Base-by-base conservation (phyloP, 352 stramenopile genomes). In the Globisporangium spiculum region DNA sequence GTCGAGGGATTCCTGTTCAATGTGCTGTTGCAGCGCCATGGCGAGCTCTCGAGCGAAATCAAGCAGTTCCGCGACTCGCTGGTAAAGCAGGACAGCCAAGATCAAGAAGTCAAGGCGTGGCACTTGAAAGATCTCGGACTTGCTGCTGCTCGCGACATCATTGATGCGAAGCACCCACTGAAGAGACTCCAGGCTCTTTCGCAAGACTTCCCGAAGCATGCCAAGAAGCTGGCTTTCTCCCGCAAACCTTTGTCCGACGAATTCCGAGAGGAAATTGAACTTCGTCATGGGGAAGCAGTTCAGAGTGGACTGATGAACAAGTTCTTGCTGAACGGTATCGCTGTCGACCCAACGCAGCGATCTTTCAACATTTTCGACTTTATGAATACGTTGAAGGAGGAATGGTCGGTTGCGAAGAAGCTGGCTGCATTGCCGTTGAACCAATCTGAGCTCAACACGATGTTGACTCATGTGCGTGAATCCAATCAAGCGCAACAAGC, bases 311-410 rank as follows among this genome's bases (percentile, higher is more conserved):
- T 92, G 1, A 77, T 80, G 30, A 84, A 93, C 73, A 84, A 84
- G 26, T 84, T 98, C 10, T 78, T 97, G 32, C 63, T 98, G 66
- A 98, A 98, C 62, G 93, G 92, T 22, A 91, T 94, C 56, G 67
- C 75, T 10, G 69, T 98, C 9, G 84, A 97, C 60, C 79, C 92
- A 10, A 89, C 78, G 61, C 81, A 91, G 59, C 77, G 79, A 2
- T 96, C 89, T 8, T 98, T 98, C 70, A 98, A 98, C 75, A 77
- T 96, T 20, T 98, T 98, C 57, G 81, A 97, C 64, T 92, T 98
- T 22, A 80, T 97, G 71, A 82, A 80, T 34, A 83, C 74, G 8
- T 64, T 98, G 20, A 90, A 92, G 61, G 76, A 81, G 12, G 90
- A 97, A 62, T 90, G 83, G 83, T 89, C 80, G 3, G 74, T 93